Conservation (phyloP, 352 stramenopile species). For the Phytophthora citrophthora region DNA sequence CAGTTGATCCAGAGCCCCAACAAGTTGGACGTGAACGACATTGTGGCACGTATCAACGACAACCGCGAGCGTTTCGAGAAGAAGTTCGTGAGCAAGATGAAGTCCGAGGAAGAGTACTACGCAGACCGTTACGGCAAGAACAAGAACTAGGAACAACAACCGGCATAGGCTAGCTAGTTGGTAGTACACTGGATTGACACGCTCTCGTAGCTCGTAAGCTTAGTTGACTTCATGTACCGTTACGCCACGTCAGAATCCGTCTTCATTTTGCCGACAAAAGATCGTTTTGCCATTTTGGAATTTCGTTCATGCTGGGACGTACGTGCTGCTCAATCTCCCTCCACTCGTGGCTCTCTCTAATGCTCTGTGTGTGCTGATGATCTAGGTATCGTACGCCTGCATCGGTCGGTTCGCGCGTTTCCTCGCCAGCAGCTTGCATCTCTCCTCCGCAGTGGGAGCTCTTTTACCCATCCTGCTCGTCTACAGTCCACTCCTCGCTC, state of each 20-base stretch:
- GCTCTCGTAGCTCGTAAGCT: conserved; percentile 3
- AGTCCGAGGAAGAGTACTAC: conserved; percentile 94
- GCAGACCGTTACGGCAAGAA: conserved; percentile 85
- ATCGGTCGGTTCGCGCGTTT: conserved; percentile 26
- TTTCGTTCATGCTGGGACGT: conserved; percentile 39
- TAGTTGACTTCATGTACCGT: conserved; percentile 19
- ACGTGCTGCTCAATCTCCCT: conserved; percentile 2
- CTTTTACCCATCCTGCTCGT: not conserved
- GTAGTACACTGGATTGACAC: conserved; percentile 2
- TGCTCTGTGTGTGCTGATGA: conserved; percentile 11
- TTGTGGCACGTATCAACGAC: conserved; percentile 89
- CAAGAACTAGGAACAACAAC: conserved; percentile 45
- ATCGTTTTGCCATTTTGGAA: conserved; percentile 7
- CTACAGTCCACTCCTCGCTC: conserved; percentile 12
- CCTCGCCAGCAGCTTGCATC: conserved; percentile 16
- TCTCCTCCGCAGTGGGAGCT: conserved; percentile 5
- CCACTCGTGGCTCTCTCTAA: not conserved
- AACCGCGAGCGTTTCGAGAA: conserved; percentile 92
- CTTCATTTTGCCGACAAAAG: conserved; percentile 3
- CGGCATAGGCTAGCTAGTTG: not conserved
- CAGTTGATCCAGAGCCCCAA: conserved; percentile 75
- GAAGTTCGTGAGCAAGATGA: conserved; percentile 95
- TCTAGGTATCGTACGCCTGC: conserved; percentile 30
- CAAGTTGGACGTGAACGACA: conserved; percentile 86
- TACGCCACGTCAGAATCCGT: conserved; percentile 28